Evolutionary conservation across 2,329 filamentous ascomycete genomes (phyloP), one percentile per base, ranked within the genome.

Genomic region (Aureobasidium leucospermi): DNA sequence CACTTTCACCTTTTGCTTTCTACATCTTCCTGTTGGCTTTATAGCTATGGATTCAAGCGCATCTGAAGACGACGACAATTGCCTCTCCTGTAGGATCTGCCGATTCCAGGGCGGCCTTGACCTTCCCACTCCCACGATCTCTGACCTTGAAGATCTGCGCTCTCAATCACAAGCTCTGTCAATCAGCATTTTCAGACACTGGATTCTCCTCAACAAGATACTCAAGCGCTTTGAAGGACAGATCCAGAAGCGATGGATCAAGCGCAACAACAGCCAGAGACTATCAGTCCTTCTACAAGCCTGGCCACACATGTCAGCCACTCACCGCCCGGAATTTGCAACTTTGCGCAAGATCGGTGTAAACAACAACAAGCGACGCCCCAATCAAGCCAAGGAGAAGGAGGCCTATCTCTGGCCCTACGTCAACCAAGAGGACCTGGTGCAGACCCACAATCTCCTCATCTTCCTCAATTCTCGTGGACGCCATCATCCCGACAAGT

Each of bases 371-470:
- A 63, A 65, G 6, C 52, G 60, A 2, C 60, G 61, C 11, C 65
- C 64, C 3, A 63, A 63, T 29, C 52, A 51, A 7, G 61, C 63
- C 13, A 53, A 23, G 41, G 41, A 58, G 5, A 60, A 59, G 2
- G 72, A 75, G 6, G 58, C 69, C 8, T 82, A 71, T 61, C 67
- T 81, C 43, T 83, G 76, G 74, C 82, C 82, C 0, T 73, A 79
- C 47, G 77, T 85, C 66, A 86, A 85, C 63, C 71, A 80, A 42
- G 79, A 85, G 58, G 82, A 85, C 63, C 70, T 86, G 0, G 55
- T 65, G 0, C 71, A 76, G 23, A 67, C 74, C 0, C 78, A 76
- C 49, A 61, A 69, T 0, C 64, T 86, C 8, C 72, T 75, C 0
- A 67, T 85, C 6, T 70, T 85, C 19, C 66, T 86, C 10, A 81